Evolutionary conservation across 371 early-diverging fungal species (phyloP).

Genomic region (Mortierella sp.): DNA sequence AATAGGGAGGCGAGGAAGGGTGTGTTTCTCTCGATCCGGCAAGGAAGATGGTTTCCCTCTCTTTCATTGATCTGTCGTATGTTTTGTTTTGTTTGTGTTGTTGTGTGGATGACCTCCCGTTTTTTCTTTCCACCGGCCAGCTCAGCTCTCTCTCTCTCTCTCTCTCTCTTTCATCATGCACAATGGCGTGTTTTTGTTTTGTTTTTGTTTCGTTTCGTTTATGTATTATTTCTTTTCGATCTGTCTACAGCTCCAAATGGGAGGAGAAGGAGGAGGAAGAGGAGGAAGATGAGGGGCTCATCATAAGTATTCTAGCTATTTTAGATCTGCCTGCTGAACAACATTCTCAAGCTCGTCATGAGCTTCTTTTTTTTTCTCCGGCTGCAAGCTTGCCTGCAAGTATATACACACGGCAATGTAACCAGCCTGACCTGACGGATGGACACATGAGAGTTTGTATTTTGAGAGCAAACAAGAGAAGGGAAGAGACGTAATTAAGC

Average conservation of each 20-base stretch:
- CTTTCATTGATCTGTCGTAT: neutral
- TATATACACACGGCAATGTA: too few species aligned
- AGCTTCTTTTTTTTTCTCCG: neutral
- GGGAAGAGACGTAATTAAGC: conserved; percentile 1
- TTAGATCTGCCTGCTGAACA: neutral
- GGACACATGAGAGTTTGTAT: too few species aligned
- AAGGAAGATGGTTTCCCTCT: neutral
- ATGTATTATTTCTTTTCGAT: neutral
- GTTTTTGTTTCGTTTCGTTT: neutral
- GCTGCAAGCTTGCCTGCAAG: too few species aligned
- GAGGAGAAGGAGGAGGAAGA: neutral
- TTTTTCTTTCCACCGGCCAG: neutral
- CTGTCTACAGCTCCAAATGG: neutral
- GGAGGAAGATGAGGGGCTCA: neutral
- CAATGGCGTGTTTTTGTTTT: neutral
- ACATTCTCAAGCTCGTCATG: neutral
- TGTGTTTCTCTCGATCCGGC: too few species aligned
- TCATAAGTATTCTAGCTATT: neutral
- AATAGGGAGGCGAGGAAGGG: neutral
- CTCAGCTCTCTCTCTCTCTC: neutral
- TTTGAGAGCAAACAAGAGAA: neutral
- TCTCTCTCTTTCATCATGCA: neutral
- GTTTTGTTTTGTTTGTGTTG: neutral
- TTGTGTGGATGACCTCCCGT: neutral
- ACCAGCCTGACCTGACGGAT: too few species aligned